Percentiles rank a stretch among this genome's conserved stretches.
These are phyloP conservation scores for Fusarium tricinctum DNA, from an alignment of 2,329 filamentous ascomycete species.

Conservation along the genomic window DNA sequence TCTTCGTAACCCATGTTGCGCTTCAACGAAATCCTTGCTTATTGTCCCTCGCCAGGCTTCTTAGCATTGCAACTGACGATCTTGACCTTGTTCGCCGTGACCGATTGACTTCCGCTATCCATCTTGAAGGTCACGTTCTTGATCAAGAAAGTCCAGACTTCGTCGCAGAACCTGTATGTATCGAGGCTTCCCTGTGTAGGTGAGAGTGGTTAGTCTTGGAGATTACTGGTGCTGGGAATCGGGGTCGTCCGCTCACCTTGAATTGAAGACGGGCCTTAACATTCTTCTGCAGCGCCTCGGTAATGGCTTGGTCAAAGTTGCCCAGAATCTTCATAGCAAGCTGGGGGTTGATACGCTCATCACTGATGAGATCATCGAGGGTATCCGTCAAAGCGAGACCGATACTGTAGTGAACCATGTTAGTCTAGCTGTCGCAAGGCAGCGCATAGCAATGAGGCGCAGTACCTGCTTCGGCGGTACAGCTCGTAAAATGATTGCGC, in stretches of 20 bases:
- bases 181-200: constrained; percentile 87
- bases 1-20: constrained; percentile 2
- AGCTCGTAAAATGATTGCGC: constrained; percentile 86
- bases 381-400: constrained; percentile 94
- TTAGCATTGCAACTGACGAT: constrained; percentile 99
- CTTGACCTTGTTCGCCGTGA: constrained; percentile 93
- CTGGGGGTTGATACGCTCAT: constrained; percentile 95
- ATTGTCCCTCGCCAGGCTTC: constrained; percentile 62
- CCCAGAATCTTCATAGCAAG: constrained; percentile 98
- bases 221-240: neutral
- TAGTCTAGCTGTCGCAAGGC: constrained; percentile 52
- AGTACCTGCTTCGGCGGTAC: constrained; percentile 97
- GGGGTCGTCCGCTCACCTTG: constrained; percentile 75
- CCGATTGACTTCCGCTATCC: constrained; percentile 79
- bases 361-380: constrained; percentile 95
- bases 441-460: constrained; percentile 45
- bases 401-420: constrained; percentile 72
- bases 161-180: constrained; percentile 99
- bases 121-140: constrained; percentile 99
- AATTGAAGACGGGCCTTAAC: constrained; percentile 93
- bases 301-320: constrained; percentile 94
- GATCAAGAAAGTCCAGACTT: constrained; percentile 99
- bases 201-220: constrained; percentile 9
- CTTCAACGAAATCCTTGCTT: constrained; percentile 6
- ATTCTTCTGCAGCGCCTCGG: constrained; percentile 90